phyloP scores from a whole-genome alignment of 805 yeast genomes.

The Saccharomycopsis selenospora region DNA sequence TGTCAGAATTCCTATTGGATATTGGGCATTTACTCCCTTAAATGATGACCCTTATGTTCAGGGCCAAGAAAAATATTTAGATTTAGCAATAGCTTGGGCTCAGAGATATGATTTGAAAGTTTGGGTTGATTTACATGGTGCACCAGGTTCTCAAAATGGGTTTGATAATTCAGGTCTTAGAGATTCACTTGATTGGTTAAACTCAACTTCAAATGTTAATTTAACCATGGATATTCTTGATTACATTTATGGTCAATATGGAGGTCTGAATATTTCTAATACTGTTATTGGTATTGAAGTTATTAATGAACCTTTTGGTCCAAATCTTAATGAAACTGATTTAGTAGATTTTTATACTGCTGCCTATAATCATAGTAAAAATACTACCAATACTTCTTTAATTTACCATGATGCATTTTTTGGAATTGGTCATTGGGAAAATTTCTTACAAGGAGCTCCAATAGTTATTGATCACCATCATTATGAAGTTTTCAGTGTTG shows the following conservation, averaged over 20 bases:
- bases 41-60: constrained; percentile 77
- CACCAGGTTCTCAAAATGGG: constrained; percentile 95
- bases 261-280: constrained; percentile 51
- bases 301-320: constrained; percentile 84
- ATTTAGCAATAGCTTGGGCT: constrained; percentile 74
- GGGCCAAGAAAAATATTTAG: constrained; percentile 71
- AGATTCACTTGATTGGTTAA: constrained; percentile 52
- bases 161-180: constrained; percentile 90
- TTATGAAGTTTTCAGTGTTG: constrained; percentile 73
- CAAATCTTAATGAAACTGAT: constrained; percentile 49
- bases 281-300: constrained; percentile 79
- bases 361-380: constrained; percentile 60
- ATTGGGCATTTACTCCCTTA: constrained; percentile 75
- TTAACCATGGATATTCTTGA: constrained; percentile 51
- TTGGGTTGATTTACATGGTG: constrained; percentile 93
- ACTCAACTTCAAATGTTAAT: constrained; percentile 41
- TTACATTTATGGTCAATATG: constrained; percentile 56
- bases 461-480: constrained; percentile 84
- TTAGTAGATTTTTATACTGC: constrained; percentile 51
- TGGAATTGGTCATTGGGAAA: constrained; percentile 54
- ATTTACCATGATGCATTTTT: constrained; percentile 82
- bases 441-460: constrained; percentile 48
- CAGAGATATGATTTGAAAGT: constrained; percentile 53
- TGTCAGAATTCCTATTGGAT: constrained; percentile 88
- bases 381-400: constrained; percentile 44